These are phyloP conservation scores for Ceraceosorus guamensis DNA, from an alignment of 1,284 basidiomycete species.

Conservation along the genomic window DNA sequence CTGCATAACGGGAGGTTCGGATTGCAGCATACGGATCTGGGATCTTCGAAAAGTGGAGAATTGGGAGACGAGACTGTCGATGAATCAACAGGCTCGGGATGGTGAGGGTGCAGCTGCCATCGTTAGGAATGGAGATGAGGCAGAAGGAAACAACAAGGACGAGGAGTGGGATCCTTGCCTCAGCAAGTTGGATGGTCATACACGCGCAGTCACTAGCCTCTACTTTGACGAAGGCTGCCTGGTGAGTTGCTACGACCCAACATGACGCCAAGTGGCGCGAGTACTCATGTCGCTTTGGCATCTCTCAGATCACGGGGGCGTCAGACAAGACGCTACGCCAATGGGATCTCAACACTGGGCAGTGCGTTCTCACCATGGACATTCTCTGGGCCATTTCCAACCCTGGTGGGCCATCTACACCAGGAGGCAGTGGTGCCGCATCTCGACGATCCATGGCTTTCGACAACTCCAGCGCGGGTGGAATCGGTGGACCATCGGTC, in stretches of 20 bases:
- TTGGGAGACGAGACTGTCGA: conserved; percentile 27
- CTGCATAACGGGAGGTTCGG: conserved; percentile 82
- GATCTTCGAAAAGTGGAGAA: conserved; percentile 44
- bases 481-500: no score
- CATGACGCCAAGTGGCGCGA: no score
- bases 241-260: conserved; percentile 51
- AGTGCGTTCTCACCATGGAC: conserved; percentile 98
- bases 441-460: no score
- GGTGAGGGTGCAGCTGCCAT: conserved; percentile 5
- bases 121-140: conserved; percentile 3
- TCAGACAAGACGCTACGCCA: conserved; percentile 97
- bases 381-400: conserved; percentile 99
- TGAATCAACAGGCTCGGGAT: conserved; percentile 28
- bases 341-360: conserved; percentile 94
- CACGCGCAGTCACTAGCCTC: conserved; percentile 79
- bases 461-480: no score
- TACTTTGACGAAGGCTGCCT: conserved; percentile 92
- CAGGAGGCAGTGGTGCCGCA: no score
- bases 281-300: no score
- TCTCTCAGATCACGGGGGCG: conserved; percentile 62
- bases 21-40: conserved; percentile 61
- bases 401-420: conserved; percentile 49
- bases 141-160: conserved; percentile 22
- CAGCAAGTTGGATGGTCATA: conserved; percentile 78
- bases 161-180: conserved; percentile 57